Conservation (phyloP, 2,329 filamentous ascomycete species). For the Exophiala bonariae region DNA sequence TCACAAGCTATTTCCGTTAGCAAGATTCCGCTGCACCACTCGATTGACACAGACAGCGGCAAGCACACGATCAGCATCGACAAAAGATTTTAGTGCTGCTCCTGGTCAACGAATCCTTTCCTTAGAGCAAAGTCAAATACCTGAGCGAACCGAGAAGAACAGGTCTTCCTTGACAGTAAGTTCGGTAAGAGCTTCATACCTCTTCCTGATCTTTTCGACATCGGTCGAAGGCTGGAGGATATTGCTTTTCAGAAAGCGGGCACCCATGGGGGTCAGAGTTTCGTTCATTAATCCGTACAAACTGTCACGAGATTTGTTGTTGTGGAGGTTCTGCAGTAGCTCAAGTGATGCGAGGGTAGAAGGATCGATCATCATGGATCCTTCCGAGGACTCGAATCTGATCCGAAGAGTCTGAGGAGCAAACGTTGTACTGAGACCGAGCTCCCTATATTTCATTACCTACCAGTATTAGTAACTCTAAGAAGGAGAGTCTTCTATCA, state of each 20-base stretch:
- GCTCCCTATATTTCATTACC: slow-evolving; percentile 79
- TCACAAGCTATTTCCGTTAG: slow-evolving; percentile 62
- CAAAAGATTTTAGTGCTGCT: slow-evolving; percentile 69
- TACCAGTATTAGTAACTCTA: slow-evolving; percentile 37
- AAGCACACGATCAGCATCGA: slow-evolving; percentile 77
- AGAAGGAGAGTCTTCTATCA: slow-evolving; percentile 11
- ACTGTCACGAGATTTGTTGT: slow-evolving; percentile 75
- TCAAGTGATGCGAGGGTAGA: slow-evolving; percentile 85
- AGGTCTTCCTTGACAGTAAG: slow-evolving; percentile 79
- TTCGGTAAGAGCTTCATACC: slow-evolving; percentile 83
- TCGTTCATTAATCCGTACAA: slow-evolving; percentile 84
- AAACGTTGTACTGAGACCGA: slow-evolving; percentile 68
- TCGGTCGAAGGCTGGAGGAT: slow-evolving; percentile 86
- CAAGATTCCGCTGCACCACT: slow-evolving; percentile 13
- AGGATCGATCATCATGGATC: slow-evolving; percentile 93
- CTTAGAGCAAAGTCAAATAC: slow-evolving; percentile 42
- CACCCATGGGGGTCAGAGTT: slow-evolving; percentile 85
- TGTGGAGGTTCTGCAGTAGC: slow-evolving; percentile 81
- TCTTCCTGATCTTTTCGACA: slow-evolving; percentile 63
- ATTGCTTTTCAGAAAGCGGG: slow-evolving; percentile 77
- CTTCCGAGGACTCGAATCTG: slow-evolving; percentile 82
- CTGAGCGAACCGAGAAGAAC: slow-evolving; percentile 73
- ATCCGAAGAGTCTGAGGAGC: slow-evolving; percentile 79
- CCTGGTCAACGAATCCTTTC: slow-evolving; percentile 14
- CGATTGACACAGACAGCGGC: slow-evolving; percentile 60